Conservation (phyloP, 331 rosid species). For the Malus hybrid region DNA sequence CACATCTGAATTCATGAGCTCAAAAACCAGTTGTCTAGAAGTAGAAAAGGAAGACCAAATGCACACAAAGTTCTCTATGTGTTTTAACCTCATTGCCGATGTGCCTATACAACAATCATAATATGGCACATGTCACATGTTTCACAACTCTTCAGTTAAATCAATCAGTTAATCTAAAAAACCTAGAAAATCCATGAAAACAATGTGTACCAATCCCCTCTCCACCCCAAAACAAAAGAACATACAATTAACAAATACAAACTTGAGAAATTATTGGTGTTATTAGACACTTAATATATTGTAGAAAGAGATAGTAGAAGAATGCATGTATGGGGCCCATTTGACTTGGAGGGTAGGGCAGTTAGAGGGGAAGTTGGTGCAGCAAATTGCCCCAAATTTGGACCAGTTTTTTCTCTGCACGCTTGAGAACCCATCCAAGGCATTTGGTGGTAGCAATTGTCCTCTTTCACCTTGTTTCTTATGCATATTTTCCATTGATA, state of each 20-base stretch:
- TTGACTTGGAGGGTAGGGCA: slow-evolving; percentile 70
- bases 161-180: slow-evolving; percentile 30
- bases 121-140: background rate
- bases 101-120: background rate
- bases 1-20: background rate
- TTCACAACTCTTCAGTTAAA: slow-evolving; percentile 10
- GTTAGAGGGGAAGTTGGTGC: slow-evolving; percentile 59
- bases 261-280: slow-evolving; percentile 8
- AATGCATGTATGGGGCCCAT: slow-evolving; percentile 13
- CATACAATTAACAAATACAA: background rate
- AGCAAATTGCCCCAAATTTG: slow-evolving; percentile 44
- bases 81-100: background rate
- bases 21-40: background rate
- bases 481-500: slow-evolving; percentile 22
- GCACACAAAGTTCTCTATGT: background rate
- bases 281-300: slow-evolving; percentile 2
- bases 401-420: slow-evolving; percentile 38
- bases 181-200: slow-evolving; percentile 29
- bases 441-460: slow-evolving; percentile 46
- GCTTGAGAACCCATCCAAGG: slow-evolving; percentile 41
- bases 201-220: slow-evolving; percentile 10
- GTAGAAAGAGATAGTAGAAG: slow-evolving; percentile 33
- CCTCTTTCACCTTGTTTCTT: slow-evolving; percentile 37
- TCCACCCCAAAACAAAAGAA: background rate
- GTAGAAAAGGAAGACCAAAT: background rate